Evolutionary conservation across 257 asterid species (phyloP).

Genomic region (Vinca minor): DNA sequence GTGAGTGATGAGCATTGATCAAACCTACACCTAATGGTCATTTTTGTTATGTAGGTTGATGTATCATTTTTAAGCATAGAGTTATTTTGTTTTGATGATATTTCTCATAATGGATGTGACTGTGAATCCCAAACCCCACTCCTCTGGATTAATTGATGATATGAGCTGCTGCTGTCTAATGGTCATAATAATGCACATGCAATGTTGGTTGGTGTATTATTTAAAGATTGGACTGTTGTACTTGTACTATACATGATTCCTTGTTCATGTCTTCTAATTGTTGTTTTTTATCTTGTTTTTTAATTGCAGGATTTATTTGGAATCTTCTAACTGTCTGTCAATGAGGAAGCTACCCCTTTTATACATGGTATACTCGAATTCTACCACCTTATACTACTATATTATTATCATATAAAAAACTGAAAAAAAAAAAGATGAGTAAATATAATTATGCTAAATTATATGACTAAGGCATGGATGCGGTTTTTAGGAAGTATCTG

Average conservation of each 20-base stretch:
- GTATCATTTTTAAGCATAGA: background rate
- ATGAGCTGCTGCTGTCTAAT: slow-evolving; percentile 16
- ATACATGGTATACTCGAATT: slow-evolving; percentile 31
- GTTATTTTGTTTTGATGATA: background rate
- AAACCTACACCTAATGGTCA: background rate
- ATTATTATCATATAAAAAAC: slow-evolving; percentile 25
- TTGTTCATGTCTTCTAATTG: slow-evolving; percentile 22
- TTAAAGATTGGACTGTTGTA: slow-evolving; percentile 33
- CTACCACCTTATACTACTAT: slow-evolving; percentile 44
- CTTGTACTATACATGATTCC: slow-evolving; percentile 24
- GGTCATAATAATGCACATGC: slow-evolving; percentile 35
- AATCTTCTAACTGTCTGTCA: slow-evolving; percentile 36
- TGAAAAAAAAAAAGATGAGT: background rate
- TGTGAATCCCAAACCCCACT: background rate
- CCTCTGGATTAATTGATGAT: slow-evolving; percentile 23
- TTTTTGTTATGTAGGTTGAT: background rate
- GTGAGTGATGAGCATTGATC: background rate
- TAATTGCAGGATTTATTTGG: slow-evolving; percentile 47
- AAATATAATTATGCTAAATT: slow-evolving; percentile 26
- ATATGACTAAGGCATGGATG: slow-evolving; percentile 67
- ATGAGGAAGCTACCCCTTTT: slow-evolving; percentile 37
- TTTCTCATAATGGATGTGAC: background rate
- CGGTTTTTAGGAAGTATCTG: slow-evolving; percentile 67
- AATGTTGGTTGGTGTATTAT: slow-evolving; percentile 32
- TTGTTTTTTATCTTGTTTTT: slow-evolving; percentile 8